Evolutionary conservation across 2,329 filamentous ascomycete genomes (phyloP), one percentile per base, ranked within the genome.

Genomic region (Fusarium anthophilum): DNA sequence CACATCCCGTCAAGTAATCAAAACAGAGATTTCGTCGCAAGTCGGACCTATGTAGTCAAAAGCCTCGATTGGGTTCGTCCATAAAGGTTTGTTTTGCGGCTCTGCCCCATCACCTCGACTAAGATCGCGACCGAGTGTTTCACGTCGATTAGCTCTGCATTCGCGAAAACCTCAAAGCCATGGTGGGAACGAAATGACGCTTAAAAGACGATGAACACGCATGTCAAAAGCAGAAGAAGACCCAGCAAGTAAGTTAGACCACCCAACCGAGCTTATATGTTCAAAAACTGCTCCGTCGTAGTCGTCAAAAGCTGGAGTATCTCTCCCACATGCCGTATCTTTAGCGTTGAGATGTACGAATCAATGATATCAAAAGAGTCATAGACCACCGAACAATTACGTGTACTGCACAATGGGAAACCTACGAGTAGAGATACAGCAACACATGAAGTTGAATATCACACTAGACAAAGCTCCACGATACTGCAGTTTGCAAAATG

Each of bases 111-210:
- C n/a, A 30, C 6, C n/a, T 20, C 35, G 30, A 30, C 18, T 54
- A 59, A 39, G 50, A 68, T 74, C 62, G 41, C n/a, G 50, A 50
- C 11, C 28, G 28, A 55, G 35, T 53, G 50, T 48, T 32, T 56
- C 65, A 48, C 28, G 17, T 54, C 60, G 35, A 62, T 44, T 71
- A 73, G 66, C 51, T 43, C 22, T 68, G 41, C 35, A 32, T 24
- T 39, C 22, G 43, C 17, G 17, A 59, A 48, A 74, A 74, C 72
- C 71, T 72, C 59, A 65, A 63, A 60, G n/a, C 37, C n/a, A 9
- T 38, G 17, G 26, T 43, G 14, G 20, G 26, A 47, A 24, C 41
- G 32, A 35, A 30, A 66, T 72, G 63, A 63, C 68, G 72, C 35
- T 38, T 11, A 1, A 41, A 44, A 72, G 63, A 74, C 55, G 63